Percentiles rank a stretch among this genome's conserved stretches.
These are phyloP conservation scores for Citrus maxima DNA, from an alignment of 345 rosid genomes.

Conservation along the genomic window DNA sequence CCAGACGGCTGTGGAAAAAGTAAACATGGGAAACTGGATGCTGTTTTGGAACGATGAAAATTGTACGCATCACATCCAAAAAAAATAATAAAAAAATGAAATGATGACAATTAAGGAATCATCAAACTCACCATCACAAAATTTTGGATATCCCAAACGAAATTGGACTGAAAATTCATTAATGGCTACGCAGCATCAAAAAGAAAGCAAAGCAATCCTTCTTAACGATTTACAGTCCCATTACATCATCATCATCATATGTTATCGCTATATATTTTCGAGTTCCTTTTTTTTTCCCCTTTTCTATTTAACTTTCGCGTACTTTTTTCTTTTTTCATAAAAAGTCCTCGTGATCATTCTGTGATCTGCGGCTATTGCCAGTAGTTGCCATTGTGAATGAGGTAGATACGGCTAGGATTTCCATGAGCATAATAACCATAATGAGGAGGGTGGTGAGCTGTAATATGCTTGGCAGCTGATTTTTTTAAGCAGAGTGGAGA, in stretches of 20 bases:
- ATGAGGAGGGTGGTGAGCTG: slow-evolving; percentile 15
- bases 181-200: slow-evolving; percentile 39
- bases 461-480: slow-evolving; percentile 29
- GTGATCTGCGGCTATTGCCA: slow-evolving; percentile 42
- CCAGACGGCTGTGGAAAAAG: neutral
- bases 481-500: slow-evolving; percentile 24
- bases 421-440: slow-evolving; percentile 51
- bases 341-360: neutral
- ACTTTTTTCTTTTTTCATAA: neutral
- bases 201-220: slow-evolving; percentile 28
- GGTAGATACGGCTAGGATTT: slow-evolving; percentile 44
- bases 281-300: neutral
- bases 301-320: neutral
- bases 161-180: slow-evolving; percentile 52
- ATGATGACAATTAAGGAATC: neutral
- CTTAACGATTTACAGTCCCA: slow-evolving; percentile 48
- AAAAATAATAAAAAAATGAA: neutral
- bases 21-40: neutral
- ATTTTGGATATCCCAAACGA: slow-evolving; percentile 27
- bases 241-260: slow-evolving; percentile 27
- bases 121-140: slow-evolving; percentile 41
- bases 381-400: slow-evolving; percentile 57
- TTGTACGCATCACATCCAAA: neutral
- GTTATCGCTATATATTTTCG: neutral
- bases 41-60: neutral